Evolutionary conservation across 805 yeast genomes (phyloP), one percentile per base, ranked within the genome.

Genomic region (Yamadazyma ubonensis): DNA sequence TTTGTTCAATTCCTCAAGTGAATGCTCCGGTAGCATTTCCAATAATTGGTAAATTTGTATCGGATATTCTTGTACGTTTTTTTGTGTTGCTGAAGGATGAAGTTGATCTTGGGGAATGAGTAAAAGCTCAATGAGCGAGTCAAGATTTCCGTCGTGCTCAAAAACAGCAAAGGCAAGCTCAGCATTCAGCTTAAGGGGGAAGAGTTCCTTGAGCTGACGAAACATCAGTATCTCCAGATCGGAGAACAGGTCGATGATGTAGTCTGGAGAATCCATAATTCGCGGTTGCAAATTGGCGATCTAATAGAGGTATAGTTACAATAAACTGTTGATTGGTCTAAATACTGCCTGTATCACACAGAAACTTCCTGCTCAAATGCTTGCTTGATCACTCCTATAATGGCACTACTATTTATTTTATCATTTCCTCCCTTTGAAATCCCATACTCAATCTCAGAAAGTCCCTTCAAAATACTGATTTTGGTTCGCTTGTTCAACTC

Each of bases 361-460:
- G 9, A 14, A 7, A 27, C 36, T 15, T 32, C 35, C 14, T 23
- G 31, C 31, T 79, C 84, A 63, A 83, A 61, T 0, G 86, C 82
- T 11, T 65, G 65, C 59, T 89, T 90, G 23, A 93, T 79, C 5
- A 83, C 87, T 0, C 96, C 96, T 40, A 93, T 83, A 39, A 86
- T 81, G 2, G 96, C 97, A 54, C 93, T 85, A 31, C 87, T 77
- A 56, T 91, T 97, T 22, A 93, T 76, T 58, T 82, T 85, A 44
- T 90, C 96, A 55, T 81, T 86, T 2, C 98, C 97, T 7, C 99
- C 99, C 58, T 79, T 81, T 12, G 95, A 80, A 26, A 93, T 82
- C 1, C 95, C 83, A 59, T 90, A 91, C 64, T 93, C 99, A 17
- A 93, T 78, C 42, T 91, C 96, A 10, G 90, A 79, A 38, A 93